Percentiles rank a stretch among this genome's conserved stretches.
These are phyloP conservation scores for Ceriops tagal DNA, from an alignment of 345 rosid species.

Conservation along the genomic window DNA sequence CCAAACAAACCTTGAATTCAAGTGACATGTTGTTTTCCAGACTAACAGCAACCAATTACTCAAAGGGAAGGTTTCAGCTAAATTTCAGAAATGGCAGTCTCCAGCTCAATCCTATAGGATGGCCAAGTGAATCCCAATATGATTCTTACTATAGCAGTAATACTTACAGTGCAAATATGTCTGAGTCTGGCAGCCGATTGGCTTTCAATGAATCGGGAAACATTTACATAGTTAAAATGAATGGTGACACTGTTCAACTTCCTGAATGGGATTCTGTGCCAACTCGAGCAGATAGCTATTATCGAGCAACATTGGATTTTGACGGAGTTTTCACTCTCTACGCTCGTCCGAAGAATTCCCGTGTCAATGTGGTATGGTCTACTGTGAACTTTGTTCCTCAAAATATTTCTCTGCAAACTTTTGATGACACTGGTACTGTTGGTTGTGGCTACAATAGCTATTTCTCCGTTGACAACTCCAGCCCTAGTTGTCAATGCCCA, in stretches of 20 bases:
- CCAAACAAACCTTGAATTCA: conserved; percentile 26
- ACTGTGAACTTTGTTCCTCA: background rate
- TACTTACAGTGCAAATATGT: background rate
- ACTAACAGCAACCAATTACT: conserved; percentile 19
- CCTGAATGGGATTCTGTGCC: background rate
- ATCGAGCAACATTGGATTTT: conserved; percentile 25
- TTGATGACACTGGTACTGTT: too few species aligned
- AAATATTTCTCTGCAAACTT: too few species aligned
- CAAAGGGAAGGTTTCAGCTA: conserved; percentile 24
- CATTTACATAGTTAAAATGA: too few species aligned
- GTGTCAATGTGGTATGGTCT: background rate
- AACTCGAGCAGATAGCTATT: conserved; percentile 9
- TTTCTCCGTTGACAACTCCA: background rate
- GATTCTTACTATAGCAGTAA: conserved; percentile 15
- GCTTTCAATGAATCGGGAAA: too few species aligned
- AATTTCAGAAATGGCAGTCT: conserved; percentile 17
- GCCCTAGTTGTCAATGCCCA: conserved; percentile 12
- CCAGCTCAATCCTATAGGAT: conserved; percentile 14
- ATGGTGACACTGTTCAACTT: too few species aligned
- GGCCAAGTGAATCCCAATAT: conserved; percentile 16
- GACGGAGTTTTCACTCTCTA: conserved; percentile 27
- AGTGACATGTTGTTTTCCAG: conserved; percentile 15
- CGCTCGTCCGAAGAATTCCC: conserved; percentile 12
- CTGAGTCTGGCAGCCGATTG: background rate
- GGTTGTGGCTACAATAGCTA: too few species aligned